Percentiles rank a stretch among this genome's conserved stretches.
These are phyloP conservation scores for Rosa persica DNA, from an alignment of 306 rosid species.

Conservation along the genomic window DNA sequence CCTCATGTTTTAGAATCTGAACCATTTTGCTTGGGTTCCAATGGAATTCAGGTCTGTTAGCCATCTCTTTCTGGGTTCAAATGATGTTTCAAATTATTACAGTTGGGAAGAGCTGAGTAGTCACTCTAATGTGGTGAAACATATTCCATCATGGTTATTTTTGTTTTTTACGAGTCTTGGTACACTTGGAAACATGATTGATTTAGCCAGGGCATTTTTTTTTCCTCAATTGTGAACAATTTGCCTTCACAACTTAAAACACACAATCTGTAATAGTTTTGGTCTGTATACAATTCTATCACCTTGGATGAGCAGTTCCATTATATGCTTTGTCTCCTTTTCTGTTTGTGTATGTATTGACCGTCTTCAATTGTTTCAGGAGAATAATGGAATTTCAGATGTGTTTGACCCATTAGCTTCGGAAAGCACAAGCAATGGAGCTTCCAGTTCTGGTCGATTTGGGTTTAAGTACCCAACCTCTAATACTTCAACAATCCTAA, in stretches of 20 bases:
- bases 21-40: constrained; percentile 39
- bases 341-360: background rate
- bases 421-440: constrained; percentile 34
- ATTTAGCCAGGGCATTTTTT: background rate
- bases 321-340: background rate
- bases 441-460: constrained; percentile 54
- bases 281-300: background rate
- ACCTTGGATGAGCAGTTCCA: background rate
- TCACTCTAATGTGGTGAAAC: background rate
- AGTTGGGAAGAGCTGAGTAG: constrained; percentile 3
- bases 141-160: background rate
- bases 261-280: background rate
- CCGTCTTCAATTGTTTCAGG: constrained; percentile 40
- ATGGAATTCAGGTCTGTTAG: constrained; percentile 43
- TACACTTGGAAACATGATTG: background rate
- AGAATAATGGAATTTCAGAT: constrained; percentile 37
- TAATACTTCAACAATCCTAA: constrained; percentile 42
- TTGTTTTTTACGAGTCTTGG: background rate
- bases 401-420: constrained; percentile 23
- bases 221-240: background rate
- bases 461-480: constrained; percentile 46
- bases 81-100: background rate
- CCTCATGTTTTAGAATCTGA: constrained; percentile 39
- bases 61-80: constrained; percentile 18
- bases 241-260: no score